Percentiles rank a stretch among this genome's conserved stretches.
Conservation (phyloP, 352 stramenopile species). For the Globisporangium radiosum region DNA sequence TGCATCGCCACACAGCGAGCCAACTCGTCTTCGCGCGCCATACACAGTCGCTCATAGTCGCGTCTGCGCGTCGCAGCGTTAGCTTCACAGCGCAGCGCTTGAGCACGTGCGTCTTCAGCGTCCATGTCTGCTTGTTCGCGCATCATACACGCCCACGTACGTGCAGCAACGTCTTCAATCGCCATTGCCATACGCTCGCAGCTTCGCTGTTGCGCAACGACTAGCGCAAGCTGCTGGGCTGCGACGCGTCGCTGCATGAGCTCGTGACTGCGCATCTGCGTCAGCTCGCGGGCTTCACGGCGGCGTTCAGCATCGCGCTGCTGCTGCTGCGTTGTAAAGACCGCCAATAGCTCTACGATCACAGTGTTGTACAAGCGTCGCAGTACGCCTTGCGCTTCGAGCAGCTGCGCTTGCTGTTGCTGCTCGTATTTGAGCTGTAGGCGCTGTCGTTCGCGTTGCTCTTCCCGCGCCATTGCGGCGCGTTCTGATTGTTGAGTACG, state of each 20-base stretch:
- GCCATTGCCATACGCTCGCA: constrained; percentile 26
- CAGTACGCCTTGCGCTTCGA: constrained; percentile 18
- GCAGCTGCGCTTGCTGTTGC: constrained; percentile 1
- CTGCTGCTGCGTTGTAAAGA: constrained; percentile 10
- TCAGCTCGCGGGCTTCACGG: constrained; percentile 25
- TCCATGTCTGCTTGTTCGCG: constrained; percentile 18
- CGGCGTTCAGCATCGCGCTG: constrained; percentile 17
- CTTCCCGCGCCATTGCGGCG: constrained; percentile 7
- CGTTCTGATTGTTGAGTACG: not conserved
- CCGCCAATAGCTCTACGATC: constrained; percentile 22
- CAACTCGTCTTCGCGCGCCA: constrained; percentile 11
- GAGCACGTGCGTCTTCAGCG: constrained; percentile 5
- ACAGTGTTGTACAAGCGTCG: constrained; percentile 17
- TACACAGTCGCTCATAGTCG: constrained; percentile 10
- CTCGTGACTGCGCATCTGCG: constrained; percentile 49
- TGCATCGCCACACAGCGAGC: constrained; percentile 3
- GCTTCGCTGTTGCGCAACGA: constrained; percentile 12
- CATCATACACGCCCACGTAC: not conserved
- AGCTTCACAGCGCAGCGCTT: not conserved
- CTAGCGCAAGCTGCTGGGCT: constrained; percentile 15
- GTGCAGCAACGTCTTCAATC: constrained; percentile 20
- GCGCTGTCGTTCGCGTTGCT: constrained; percentile 5
- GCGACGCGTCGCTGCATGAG: constrained; percentile 19
- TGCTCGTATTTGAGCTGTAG: constrained; percentile 4
- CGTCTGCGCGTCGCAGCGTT: constrained; percentile 4